Conservation (phyloP, 257 asterid genomes). For the Scutellaria baicalensis region DNA sequence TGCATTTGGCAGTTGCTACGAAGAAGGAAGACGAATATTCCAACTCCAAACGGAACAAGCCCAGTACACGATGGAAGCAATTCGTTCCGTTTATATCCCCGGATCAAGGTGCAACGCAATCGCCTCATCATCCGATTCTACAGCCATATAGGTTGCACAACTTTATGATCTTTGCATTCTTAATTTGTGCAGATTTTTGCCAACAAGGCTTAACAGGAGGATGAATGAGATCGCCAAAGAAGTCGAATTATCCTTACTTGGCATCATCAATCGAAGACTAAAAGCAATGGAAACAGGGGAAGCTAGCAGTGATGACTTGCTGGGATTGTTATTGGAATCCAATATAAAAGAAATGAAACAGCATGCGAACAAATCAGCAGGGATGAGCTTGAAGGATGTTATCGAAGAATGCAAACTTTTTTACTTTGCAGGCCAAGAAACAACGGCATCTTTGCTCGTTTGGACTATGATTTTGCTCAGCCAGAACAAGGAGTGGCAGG, state of each 20-base stretch:
- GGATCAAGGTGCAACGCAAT: slow-evolving; percentile 21
- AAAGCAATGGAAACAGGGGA: slow-evolving; percentile 14
- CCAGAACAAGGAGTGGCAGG: slow-evolving; percentile 30
- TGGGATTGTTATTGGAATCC: slow-evolving; percentile 30
- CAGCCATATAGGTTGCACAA: no score
- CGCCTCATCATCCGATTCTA: no score
- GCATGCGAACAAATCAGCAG: slow-evolving; percentile 19
- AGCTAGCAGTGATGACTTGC: slow-evolving; percentile 14
- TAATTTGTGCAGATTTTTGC: slow-evolving; percentile 18
- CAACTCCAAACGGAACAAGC: slow-evolving; percentile 12
- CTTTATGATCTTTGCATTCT: not conserved
- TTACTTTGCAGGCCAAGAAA: slow-evolving; percentile 47
- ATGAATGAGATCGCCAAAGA: slow-evolving; percentile 20
- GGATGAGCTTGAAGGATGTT: slow-evolving; percentile 26
- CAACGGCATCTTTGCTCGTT: slow-evolving; percentile 27
- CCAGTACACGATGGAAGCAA: not conserved
- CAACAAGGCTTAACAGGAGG: slow-evolving; percentile 26
- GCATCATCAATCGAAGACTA: slow-evolving; percentile 19
- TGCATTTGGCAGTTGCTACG: slow-evolving; percentile 10
- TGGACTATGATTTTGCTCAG: slow-evolving; percentile 42
- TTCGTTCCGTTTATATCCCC: slow-evolving; percentile 17
- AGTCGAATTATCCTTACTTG: slow-evolving; percentile 11
- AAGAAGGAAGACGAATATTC: slow-evolving; percentile 9
- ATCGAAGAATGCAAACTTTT: slow-evolving; percentile 46
- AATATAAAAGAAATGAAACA: slow-evolving; percentile 25